These are phyloP conservation scores for Eimeria sp. DNA, from an alignment of 169 alveolate species.

Conservation along the genomic window DNA sequence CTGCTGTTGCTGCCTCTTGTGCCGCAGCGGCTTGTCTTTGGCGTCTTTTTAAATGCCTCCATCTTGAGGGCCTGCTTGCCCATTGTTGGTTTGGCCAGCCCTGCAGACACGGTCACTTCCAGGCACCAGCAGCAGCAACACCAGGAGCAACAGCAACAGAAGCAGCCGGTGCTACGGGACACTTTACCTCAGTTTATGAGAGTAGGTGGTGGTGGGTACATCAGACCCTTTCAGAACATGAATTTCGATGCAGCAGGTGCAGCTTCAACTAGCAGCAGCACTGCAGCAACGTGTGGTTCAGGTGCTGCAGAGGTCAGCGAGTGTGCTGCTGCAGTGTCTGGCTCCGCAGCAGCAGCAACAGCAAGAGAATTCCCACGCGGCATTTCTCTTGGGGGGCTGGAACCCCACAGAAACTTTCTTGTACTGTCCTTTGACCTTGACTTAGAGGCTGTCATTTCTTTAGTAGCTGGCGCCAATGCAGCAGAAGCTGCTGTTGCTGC, in stretches of 20 bases:
- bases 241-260: conserved; percentile 10
- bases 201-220: conserved; percentile 58
- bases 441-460: conserved; percentile 22
- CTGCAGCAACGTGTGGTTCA: conserved; percentile 40
- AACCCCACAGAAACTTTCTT: neutral
- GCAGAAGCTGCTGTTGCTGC: conserved; percentile 51
- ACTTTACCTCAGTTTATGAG: conserved; percentile 8
- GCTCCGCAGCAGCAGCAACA: conserved; percentile 9
- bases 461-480: conserved; percentile 29
- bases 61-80: conserved; percentile 36
- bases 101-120: neutral
- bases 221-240: neutral
- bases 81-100: neutral
- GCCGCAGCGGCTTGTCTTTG: conserved; percentile 41
- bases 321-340: neutral
- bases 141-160: neutral
- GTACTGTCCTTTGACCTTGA: conserved; percentile 28
- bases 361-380: neutral
- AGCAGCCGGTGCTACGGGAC: neutral
- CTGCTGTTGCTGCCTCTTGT: neutral
- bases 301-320: conserved; percentile 47
- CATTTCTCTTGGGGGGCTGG: neutral
- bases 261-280: conserved; percentile 43
- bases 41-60: conserved; percentile 27
- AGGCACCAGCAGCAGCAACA: neutral